Evolutionary conservation across 2,329 filamentous ascomycete genomes (phyloP).

Genomic region (Fusarium abutilonis): DNA sequence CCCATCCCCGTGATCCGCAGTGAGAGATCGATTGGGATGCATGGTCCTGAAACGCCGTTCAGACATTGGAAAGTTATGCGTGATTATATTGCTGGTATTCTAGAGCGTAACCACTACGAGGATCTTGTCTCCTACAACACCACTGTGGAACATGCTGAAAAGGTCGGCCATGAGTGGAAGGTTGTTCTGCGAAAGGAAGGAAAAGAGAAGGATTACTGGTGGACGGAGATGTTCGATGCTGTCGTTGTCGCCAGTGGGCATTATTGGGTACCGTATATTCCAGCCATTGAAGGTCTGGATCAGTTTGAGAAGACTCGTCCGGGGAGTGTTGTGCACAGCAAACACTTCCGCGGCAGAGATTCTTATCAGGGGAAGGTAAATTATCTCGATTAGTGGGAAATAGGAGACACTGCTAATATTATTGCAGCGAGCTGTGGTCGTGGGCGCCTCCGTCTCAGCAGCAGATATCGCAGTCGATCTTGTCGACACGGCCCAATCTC

Average conservation of each 20-base stretch:
- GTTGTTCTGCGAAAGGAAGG: conserved; percentile 57
- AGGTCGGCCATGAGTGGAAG: conserved; percentile 61
- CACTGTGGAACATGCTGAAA: conserved; percentile 68
- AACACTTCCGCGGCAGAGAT: conserved; percentile 61
- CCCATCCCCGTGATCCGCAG: conserved; percentile 56
- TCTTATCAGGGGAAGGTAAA: conserved; percentile 58
- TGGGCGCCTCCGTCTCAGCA: conserved; percentile 72
- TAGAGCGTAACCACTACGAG: conserved; percentile 63
- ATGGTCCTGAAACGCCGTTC: conserved; percentile 69
- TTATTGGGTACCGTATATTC: conserved; percentile 67
- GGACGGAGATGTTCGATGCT: conserved; percentile 70
- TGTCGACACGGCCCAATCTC: conserved; percentile 55
- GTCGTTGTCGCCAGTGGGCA: conserved; percentile 69
- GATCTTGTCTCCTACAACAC: conserved; percentile 65
- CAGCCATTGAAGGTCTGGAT: conserved; percentile 59
- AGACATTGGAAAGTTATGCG: conserved; percentile 68
- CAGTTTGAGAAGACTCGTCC: conserved; percentile 57
- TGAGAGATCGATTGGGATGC: conserved; percentile 48
- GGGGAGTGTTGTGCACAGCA: conserved; percentile 64
- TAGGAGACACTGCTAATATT: not conserved
- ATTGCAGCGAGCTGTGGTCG: conserved; percentile 64
- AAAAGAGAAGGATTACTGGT: conserved; percentile 64
- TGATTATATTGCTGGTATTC: conserved; percentile 62
- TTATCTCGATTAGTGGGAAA: fast-evolving
- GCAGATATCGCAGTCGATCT: conserved; percentile 69